A percentile compares a stretch with the other conserved stretches of the same genome.
phyloP scores from a whole-genome alignment of 495 filamentous ascomycete species.

The Talaromyces adpressus region DNA sequence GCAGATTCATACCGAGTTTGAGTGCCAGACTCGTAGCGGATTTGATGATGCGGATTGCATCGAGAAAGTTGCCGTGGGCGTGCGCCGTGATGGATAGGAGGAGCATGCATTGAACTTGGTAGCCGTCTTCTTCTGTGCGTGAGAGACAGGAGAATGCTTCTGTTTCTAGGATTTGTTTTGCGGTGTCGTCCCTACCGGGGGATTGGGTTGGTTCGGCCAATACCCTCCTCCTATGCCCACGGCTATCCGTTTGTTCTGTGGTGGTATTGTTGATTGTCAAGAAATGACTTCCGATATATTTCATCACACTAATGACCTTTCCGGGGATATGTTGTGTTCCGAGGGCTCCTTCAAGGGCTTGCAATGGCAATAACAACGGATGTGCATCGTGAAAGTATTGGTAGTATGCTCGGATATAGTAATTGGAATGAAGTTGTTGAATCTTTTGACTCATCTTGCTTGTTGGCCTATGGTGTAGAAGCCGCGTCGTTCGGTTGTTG shows the following conservation, averaged over 20 bases:
- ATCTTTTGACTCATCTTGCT: conserved; percentile 3
- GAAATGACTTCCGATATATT: conserved; percentile 56
- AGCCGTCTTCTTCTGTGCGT: conserved; percentile 51
- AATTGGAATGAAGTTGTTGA: neutral
- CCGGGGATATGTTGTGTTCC: conserved; percentile 15
- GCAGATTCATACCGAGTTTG: conserved; percentile 59
- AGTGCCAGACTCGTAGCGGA: conserved; percentile 57
- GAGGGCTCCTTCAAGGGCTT: conserved; percentile 39
- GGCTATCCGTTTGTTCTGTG: neutral
- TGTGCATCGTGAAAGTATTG: conserved; percentile 62
- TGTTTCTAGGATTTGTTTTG: neutral
- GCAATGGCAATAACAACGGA: conserved; percentile 52
- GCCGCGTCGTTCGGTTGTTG: neutral
- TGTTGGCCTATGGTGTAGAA: conserved; percentile 12
- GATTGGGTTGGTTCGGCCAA: neutral
- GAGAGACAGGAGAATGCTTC: neutral
- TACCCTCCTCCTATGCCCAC: neutral
- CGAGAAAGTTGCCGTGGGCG: conserved; percentile 53
- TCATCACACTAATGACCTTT: conserved; percentile 52
- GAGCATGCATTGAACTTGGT: conserved; percentile 64
- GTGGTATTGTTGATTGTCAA: conserved; percentile 25
- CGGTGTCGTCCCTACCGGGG: neutral
- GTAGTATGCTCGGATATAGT: conserved; percentile 46
- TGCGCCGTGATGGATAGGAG: conserved; percentile 64
- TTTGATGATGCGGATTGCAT: conserved; percentile 51